A percentile compares a stretch with the other conserved stretches of the same genome.
phyloP scores from a whole-genome alignment of 306 rosid species.

The Sicyos edulis region DNA sequence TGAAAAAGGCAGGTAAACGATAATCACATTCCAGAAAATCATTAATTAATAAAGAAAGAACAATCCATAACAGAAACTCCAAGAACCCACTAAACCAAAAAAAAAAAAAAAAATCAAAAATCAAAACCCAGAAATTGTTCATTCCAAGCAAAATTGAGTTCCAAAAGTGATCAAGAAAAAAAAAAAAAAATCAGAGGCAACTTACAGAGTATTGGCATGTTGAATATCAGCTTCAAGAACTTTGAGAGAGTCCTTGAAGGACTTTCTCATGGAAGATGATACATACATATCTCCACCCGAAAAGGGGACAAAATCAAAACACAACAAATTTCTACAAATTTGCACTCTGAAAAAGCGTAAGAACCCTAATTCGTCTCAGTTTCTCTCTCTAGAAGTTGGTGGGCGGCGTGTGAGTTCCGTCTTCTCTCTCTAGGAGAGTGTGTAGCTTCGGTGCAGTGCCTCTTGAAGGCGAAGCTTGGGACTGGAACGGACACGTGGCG shows the following conservation, averaged over 20 bases:
- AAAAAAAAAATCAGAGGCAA: conserved; percentile 1
- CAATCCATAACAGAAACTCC: not conserved
- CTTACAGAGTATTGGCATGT: conserved; percentile 90
- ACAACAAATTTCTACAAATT: conserved; percentile 2
- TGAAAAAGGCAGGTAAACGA: not conserved
- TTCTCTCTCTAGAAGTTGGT: conserved; percentile 10
- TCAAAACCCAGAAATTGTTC: conserved; percentile 12
- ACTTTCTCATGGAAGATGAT: conserved; percentile 78
- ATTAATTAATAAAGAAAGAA: not conserved
- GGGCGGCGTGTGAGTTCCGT: conserved; percentile 16
- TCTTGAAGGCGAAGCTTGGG: conserved; percentile 55
- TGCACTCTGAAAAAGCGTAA: not conserved
- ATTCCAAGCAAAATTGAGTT: not conserved
- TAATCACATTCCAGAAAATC: not conserved
- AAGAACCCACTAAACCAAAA: not conserved
- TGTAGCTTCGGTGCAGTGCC: conserved; percentile 47
- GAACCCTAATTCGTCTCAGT: conserved; percentile 28
- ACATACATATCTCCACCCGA: conserved; percentile 61
- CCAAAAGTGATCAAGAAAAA: conserved; percentile 7
- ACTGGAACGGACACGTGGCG: conserved; percentile 53
- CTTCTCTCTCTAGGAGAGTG: not conserved
- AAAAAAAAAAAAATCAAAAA: no score
- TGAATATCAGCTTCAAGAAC: conserved; percentile 99
- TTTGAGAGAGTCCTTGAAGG: conserved; percentile 93
- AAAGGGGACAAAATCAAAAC: conserved; percentile 9